These are phyloP conservation scores for Allium sativum DNA, from an alignment of 106 monocot species.

Conservation along the genomic window DNA sequence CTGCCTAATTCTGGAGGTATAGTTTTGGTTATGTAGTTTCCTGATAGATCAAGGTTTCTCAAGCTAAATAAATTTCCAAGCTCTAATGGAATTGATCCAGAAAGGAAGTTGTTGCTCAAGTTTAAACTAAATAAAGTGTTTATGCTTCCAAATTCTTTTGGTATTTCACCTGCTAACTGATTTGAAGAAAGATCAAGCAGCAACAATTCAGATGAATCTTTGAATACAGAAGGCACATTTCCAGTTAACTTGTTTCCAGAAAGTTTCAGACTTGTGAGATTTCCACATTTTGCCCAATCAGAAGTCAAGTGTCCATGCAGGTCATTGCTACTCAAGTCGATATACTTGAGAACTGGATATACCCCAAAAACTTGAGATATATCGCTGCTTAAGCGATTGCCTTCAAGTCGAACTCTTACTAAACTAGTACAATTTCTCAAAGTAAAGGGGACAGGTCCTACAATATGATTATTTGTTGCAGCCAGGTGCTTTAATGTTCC, in stretches of 20 bases:
- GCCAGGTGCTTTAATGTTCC: conserved; percentile 4
- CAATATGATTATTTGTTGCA: not conserved
- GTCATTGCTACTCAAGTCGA: conserved; percentile 26
- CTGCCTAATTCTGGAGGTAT: conserved; percentile 7
- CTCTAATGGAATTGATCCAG: conserved; percentile 9
- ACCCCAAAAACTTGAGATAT: conserved; percentile 21
- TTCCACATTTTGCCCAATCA: conserved; percentile 24
- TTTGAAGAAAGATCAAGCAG: conserved; percentile 14
- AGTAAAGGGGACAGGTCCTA: conserved; percentile 13
- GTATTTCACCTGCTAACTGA: conserved; percentile 6
- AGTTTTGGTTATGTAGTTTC: conserved; percentile 5
- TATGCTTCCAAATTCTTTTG: not conserved
- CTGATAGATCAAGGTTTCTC: conserved; percentile 12
- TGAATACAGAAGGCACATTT: conserved; percentile 15
- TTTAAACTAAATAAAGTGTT: conserved; percentile 4
- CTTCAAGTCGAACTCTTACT: conserved; percentile 3
- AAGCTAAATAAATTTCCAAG: conserved; percentile 3
- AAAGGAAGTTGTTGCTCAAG: conserved; percentile 4
- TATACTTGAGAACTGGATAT: conserved; percentile 22
- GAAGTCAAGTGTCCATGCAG: conserved; percentile 28
- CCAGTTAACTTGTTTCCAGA: conserved; percentile 16
- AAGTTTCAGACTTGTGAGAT: conserved; percentile 21
- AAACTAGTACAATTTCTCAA: conserved; percentile 14
- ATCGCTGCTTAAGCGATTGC: conserved; percentile 11
- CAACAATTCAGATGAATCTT: not conserved